Base-by-base conservation (phyloP, 805 yeast genomes). In the Wickerhamiella azyma region DNA sequence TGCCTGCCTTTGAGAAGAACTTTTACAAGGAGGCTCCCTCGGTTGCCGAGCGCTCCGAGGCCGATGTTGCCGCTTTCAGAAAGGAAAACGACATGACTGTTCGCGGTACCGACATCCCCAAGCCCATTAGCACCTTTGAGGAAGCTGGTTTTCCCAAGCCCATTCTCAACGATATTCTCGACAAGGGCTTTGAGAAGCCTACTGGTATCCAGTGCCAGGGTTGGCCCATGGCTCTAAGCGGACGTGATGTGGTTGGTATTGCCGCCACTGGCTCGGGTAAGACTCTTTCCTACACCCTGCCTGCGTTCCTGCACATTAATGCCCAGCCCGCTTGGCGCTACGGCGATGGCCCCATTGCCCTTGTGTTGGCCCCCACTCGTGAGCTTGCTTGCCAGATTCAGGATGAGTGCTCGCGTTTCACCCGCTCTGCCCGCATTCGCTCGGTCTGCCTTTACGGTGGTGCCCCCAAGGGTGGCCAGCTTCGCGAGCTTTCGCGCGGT, bases 231-330 rank as follows among this genome's bases (percentile, higher is more conserved):
- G 98, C 98, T 61, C 73, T 88, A 49, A 79, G 89, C 58, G 98
- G 98, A 72, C 85, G 97, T 71, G 97, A 92, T 66, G 82, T 92
- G 89, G 84, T 92, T 67, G 98, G 98, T 75, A 81, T 92, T 65
- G 97, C 98, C 48, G 82, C 96, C 56, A 92, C 98, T 55, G 98
- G 98, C 69, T 88, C 96, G 47, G 98, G 98, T 75, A 92, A 92
- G 74, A 92, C 98, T 52, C 74, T 92, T 59, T 85, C 96, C 37
- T 92, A 89, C 74, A 85, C 96, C 73, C 74, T 92, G 62, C 98
- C 98, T 54, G 82, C 92, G 54, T 92, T 92, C 63, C 95, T 89
- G 48, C 98, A 89, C 69, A 89, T 88, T 69, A 89, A 92, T 61
- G 98, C 98, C 49, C 98, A 92, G 71, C 96, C 96, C 43, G 40